These are phyloP conservation scores for Penicillium crustosum DNA, from an alignment of 2,329 filamentous ascomycete genomes.

Conservation along the genomic window DNA sequence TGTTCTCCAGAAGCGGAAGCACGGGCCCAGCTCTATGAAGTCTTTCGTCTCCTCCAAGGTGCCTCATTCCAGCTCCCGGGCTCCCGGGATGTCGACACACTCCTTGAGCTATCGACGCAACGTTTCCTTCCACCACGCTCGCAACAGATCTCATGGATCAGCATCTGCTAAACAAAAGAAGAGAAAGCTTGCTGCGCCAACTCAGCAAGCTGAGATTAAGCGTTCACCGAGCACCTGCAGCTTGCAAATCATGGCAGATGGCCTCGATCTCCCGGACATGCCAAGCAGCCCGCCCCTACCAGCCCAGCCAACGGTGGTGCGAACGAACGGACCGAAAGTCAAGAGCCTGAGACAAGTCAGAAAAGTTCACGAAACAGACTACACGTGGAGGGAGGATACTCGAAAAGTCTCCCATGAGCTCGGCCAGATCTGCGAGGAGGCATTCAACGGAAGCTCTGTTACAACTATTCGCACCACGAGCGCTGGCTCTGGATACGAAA, in stretches of 20 bases:
- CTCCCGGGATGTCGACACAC: constrained; percentile 37
- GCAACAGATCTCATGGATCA: constrained; percentile 40
- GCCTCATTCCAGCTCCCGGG: constrained; percentile 50
- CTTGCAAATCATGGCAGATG: constrained; percentile 25
- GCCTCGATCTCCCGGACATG: constrained; percentile 22
- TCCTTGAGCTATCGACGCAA: constrained; percentile 59
- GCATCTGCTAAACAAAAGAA: constrained; percentile 24
- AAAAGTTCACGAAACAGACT: constrained; percentile 45
- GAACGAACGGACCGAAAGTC: constrained; percentile 31
- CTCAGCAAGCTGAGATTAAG: constrained; percentile 26
- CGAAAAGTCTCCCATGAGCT: constrained; percentile 81
- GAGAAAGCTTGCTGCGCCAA: constrained; percentile 16
- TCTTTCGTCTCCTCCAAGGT: constrained; percentile 47
- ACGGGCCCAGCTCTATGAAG: constrained; percentile 35
- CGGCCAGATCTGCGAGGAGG: constrained; percentile 86
- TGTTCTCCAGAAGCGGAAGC: constrained; percentile 33
- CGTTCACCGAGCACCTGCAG: constrained; percentile 28
- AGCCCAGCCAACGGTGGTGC: constrained; percentile 40
- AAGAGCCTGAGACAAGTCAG: constrained; percentile 39
- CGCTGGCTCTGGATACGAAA: constrained; percentile 47
- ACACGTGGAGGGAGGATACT: constrained; percentile 71
- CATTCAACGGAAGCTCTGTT: constrained; percentile 71
- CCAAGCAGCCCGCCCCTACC: constrained; percentile 43
- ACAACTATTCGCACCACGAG: constrained; percentile 51
- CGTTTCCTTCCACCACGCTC: constrained; percentile 62